Base-by-base conservation (phyloP, 805 yeast genomes). In the Tetrapisispora taiwanensis region DNA sequence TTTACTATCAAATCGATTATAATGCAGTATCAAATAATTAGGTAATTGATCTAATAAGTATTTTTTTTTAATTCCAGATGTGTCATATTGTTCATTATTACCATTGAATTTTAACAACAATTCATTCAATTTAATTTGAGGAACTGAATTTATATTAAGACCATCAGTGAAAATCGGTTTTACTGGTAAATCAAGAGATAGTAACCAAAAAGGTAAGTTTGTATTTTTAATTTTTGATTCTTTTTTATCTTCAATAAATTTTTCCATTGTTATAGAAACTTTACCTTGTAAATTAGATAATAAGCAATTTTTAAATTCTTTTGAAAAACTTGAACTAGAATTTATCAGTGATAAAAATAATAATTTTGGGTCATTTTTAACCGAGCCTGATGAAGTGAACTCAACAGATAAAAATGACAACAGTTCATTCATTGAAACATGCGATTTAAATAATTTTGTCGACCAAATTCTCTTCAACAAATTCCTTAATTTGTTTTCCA, bases 371-470 rank as follows among this genome's bases (percentile, higher is more conserved):
- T 76, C 75, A 3, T 58, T 55, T 39, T 69, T 15, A 4, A 18
- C 15, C 7, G 8, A n/a, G 9, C 22, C 14, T 10, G 27, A 7
- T 8, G 22, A 32, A 32, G 15, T 22, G 4, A 22, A 4, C 8
- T 39, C 22, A 18, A 75, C 35, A 60, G 55, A 42, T 69, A 71
- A 37, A 47, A 63, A 66, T 46, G 78, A 78, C 37, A 81, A 56
- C 7, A 85, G 61, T 41, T 80, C 86, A 54, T 77, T 82, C 1
- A 86, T 80, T 0, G 90, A 78, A 2, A 83, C 68, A 52, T 82
- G 86, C 3, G 71, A 59, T 50, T 73, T 76, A 58, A 78, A 78
- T 19, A 84, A 66, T 34, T 64, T 63, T 0, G 72, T 63, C 5
- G 81, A 81, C 89, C 90, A 85, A 9, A 82, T 39, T 50, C 78